Base-by-base conservation (phyloP, 495 filamentous ascomycete genomes). In the Tuber brumale region DNA sequence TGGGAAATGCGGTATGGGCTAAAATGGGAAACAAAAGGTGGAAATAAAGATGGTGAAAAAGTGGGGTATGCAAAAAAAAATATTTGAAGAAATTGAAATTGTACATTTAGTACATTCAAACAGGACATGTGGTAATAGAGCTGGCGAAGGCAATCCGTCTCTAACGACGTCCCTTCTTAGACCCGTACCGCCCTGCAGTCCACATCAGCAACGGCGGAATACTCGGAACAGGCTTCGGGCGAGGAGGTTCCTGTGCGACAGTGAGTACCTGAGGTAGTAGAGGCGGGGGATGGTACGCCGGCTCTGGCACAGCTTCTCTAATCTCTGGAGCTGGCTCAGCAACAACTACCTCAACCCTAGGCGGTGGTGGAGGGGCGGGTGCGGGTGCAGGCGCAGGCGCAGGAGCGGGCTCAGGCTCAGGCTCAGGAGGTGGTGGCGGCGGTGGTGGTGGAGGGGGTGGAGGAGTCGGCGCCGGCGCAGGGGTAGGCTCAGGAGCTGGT, bases 201-300 rank as follows among this genome's bases (percentile, higher is more conserved):
- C 81, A 83, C 81, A 83, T 83, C 46, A 83, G 46, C 61, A 83
- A 71, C 4, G 82, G 82, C 3, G 82, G 82, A 70, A 83, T 83
- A 23, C 51, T 72, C 31, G 77, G 43, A 5, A 27, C 46, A 18
- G 69, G 71, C 41, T 81, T 82, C 42, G 73, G 21, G 35, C 77
- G 75, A 21, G 77, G 73, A 2, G 76, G 77, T 6, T 73, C 45
- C 0, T 71, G 79, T 0, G 79, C 46, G 0, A 78, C 71, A 16
- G 78, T 31, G 4, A 74, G 76, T 14, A 76, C 41, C 9, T 76
- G 77, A 0, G 71, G 74, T 8, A 76, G 70, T 4, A 76, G 76
- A 6, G 78, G 76, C 0, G 76, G 73, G 37, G 76, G 70, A 21
- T 72, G 70, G 12, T 74, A 72, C 10, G 46, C 42, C 27, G 76